These are phyloP conservation scores for Bassia scoparia DNA, from an alignment of 148 eudicot species.

Conservation along the genomic window DNA sequence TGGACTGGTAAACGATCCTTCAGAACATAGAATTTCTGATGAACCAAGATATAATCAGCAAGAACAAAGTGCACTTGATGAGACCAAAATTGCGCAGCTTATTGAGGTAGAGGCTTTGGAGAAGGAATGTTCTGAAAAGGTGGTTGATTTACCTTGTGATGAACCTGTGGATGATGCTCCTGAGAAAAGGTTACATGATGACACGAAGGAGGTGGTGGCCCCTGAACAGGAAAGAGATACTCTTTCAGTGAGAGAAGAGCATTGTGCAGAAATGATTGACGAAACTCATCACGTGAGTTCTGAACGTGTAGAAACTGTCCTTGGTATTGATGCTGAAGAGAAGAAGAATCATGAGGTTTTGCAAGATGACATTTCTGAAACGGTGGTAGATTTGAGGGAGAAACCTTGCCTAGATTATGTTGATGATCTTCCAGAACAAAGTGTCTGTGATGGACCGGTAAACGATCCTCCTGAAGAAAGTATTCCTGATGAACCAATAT, in stretches of 20 bases:
- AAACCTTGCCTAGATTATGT: background rate
- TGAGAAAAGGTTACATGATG: constrained; percentile 11
- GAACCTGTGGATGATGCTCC: background rate
- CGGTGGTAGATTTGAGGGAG: background rate
- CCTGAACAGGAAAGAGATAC: background rate
- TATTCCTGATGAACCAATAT: background rate
- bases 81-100: no score
- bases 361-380: background rate
- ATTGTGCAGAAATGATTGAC: no score
- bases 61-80: background rate
- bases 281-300: background rate
- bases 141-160: background rate
- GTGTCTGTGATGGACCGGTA: no score
- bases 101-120: constrained; percentile 3
- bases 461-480: no score
- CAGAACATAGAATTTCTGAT: background rate
- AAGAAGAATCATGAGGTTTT: background rate
- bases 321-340: constrained; percentile 17
- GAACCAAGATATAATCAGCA: background rate
- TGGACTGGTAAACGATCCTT: no score
- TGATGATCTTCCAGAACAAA: no score
- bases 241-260: no score
- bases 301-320: constrained; percentile 4
- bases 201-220: constrained; percentile 1
- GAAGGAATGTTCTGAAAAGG: background rate